Base-by-base conservation (phyloP, 2,329 filamentous ascomycete genomes). In the Penicillium sp. region DNA sequence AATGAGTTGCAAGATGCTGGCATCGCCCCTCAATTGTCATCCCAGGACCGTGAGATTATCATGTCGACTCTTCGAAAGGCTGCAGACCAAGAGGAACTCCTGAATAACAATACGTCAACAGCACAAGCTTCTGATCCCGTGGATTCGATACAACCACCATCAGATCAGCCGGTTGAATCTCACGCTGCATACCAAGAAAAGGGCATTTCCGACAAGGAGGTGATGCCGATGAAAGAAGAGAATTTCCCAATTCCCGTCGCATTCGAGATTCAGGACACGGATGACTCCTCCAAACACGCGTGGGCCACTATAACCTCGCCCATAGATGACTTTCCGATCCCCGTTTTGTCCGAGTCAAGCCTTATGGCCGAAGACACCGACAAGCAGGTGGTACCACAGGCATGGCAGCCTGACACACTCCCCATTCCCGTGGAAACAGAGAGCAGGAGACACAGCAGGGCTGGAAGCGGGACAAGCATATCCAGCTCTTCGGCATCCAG, bases 211-310 rank as follows among this genome's bases (percentile, higher is more conserved):
- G 48, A 51, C 44, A 56, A 48, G 28, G 40, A 54, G 36, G 38
- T 40, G 25, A 16, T 55, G 2, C 39, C 45, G 10, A 27, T 24
- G 2, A 42, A 42, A 16, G 31, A 25, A 28, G 52, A 59, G 13
- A 31, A 57, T n/a, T 46, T 55, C 6, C 56, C 56, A 18, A 55
- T 59, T 4, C 58, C 56, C 6, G 48, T 56, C 10, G 10, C 20
- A 24, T 31, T 46, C 11, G 51, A 56, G 10, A n/a, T 44, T 3
- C 44, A 54, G 33, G 46, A 48, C 27, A 33, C 13, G 8, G 31
- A 27, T 14, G 40, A 50, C 46, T 47, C 43, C 20, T 28, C 35
- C 42, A 50, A 50, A 16, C 42, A 50, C 4, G 31, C 30, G 18
- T 20, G 53, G 16, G 35, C 16, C 18, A 38, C 35, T 38, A 20